phyloP scores from a whole-genome alignment of 768 basidiomycete genomes.

The Tricholoma hemisulphureum region DNA sequence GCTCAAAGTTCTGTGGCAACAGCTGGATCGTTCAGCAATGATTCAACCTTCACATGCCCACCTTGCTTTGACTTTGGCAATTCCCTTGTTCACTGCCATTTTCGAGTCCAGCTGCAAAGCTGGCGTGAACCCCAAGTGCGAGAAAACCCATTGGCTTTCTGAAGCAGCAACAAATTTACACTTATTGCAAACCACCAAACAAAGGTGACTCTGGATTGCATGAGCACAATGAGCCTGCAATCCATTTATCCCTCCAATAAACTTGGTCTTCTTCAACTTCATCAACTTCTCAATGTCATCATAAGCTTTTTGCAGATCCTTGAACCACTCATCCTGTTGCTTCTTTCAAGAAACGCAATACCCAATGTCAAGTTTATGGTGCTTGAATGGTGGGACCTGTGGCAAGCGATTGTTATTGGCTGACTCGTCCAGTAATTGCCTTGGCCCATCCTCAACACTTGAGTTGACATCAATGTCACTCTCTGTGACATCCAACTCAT shows the following conservation, averaged over 20 bases:
- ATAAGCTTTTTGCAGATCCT: background rate
- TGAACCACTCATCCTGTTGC: background rate
- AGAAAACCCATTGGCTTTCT: constrained; percentile 16
- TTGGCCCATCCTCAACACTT: too few species aligned
- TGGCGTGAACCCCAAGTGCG: constrained; percentile 8
- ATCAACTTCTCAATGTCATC: constrained; percentile 16
- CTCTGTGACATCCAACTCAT: too few species aligned
- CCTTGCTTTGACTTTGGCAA: constrained; percentile 12
- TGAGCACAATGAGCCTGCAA: constrained; percentile 12
- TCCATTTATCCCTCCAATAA: constrained; percentile 15
- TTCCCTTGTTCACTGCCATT: constrained; percentile 6
- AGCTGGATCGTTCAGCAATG: constrained; percentile 12
- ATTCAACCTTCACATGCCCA: constrained; percentile 10
- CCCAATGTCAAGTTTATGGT: background rate
- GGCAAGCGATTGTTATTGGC: too few species aligned
- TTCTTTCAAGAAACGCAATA: background rate
- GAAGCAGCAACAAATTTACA: constrained; percentile 13
- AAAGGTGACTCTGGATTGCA: constrained; percentile 14
- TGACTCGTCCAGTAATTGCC: too few species aligned
- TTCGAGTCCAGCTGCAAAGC: constrained; percentile 10
- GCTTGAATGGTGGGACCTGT: background rate
- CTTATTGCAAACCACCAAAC: constrained; percentile 11
- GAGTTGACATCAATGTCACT: too few species aligned
- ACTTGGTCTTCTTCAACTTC: constrained; percentile 11
- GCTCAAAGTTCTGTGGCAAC: constrained; percentile 7